phyloP scores from a whole-genome alignment of 257 asterid species.

The Nicotiana paniculata region DNA sequence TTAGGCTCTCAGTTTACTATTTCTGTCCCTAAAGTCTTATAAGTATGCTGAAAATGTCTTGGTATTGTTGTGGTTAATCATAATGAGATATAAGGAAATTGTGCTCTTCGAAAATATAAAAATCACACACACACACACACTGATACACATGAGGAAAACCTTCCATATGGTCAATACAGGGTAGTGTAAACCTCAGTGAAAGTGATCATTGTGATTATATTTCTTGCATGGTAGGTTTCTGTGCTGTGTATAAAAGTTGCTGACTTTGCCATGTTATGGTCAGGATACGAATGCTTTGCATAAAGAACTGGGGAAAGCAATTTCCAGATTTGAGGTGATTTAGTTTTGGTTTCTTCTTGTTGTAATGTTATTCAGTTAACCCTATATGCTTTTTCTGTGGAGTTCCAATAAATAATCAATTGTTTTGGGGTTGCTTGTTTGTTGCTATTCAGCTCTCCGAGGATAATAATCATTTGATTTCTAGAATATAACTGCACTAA shows the following conservation, averaged over 20 bases:
- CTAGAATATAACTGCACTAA: neutral
- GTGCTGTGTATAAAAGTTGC: constrained; percentile 28
- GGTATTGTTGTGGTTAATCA: neutral
- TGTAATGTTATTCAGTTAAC: neutral
- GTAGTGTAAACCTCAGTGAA: constrained; percentile 7
- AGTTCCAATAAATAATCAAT: neutral
- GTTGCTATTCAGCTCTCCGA: neutral
- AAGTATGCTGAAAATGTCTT: constrained; percentile 2
- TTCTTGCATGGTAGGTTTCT: constrained; percentile 25
- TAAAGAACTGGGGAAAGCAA: constrained; percentile 63
- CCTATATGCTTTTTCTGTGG: neutral
- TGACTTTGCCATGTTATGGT: constrained; percentile 52
- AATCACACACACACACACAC: neutral
- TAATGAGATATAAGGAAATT: neutral
- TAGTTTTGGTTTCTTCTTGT: neutral
- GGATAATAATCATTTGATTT: neutral
- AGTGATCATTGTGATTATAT: constrained; percentile 26
- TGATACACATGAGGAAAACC: neutral
- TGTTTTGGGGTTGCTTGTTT: neutral
- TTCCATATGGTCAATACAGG: constrained; percentile 9
- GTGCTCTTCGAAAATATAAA: neutral
- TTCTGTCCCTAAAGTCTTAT: neutral
- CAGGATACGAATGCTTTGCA: constrained; percentile 70
- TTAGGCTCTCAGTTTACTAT: neutral
- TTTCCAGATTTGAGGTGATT: constrained; percentile 67